Percentiles rank a stretch among this genome's conserved stretches.
Evolutionary conservation across 768 basidiomycete genomes (phyloP).

Genomic region (Antrodiella citrinella): DNA sequence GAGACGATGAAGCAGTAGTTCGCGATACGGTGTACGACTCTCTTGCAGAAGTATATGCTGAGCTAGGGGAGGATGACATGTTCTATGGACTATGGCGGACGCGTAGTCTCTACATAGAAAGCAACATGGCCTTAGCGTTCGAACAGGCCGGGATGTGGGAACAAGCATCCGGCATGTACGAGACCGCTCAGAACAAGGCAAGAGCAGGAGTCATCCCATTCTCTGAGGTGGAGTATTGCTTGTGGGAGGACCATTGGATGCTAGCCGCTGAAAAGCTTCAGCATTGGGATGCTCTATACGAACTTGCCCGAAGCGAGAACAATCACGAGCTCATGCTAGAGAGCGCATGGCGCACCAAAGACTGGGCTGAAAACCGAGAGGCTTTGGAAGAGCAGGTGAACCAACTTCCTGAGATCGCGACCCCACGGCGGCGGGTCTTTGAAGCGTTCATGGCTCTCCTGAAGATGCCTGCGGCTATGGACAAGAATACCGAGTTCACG

Average conservation of each 20-base stretch:
- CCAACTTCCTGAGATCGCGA: constrained; percentile 76
- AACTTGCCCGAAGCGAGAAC: constrained; percentile 80
- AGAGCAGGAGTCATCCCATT: constrained; percentile 78
- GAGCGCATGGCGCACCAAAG: constrained; percentile 88
- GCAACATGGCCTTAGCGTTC: constrained; percentile 78
- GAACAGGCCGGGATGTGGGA: constrained; percentile 99
- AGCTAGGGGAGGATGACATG: constrained; percentile 92
- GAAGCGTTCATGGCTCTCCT: constrained; percentile 90
- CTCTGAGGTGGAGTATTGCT: constrained; percentile 89
- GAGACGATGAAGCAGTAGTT: constrained; percentile 72
- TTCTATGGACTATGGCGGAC: constrained; percentile 95
- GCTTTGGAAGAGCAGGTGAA: constrained; percentile 74
- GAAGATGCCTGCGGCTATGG: constrained; percentile 71
- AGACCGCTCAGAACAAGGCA: constrained; percentile 81
- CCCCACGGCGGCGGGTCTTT: constrained; percentile 95
- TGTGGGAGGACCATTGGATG: constrained; percentile 99
- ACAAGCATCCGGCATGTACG: constrained; percentile 81
- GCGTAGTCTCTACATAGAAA: constrained; percentile 82
- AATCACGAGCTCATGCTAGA: constrained; percentile 92
- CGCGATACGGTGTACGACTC: constrained; percentile 86
- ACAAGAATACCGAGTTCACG: constrained; percentile 84
- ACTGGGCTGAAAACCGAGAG: constrained; percentile 82
- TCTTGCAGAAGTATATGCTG: constrained; percentile 90
- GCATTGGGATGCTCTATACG: constrained; percentile 93
- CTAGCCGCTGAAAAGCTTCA: constrained; percentile 92